These are phyloP conservation scores for Oxytropis ochrocephala DNA, from an alignment of 306 rosid species.

Conservation along the genomic window DNA sequence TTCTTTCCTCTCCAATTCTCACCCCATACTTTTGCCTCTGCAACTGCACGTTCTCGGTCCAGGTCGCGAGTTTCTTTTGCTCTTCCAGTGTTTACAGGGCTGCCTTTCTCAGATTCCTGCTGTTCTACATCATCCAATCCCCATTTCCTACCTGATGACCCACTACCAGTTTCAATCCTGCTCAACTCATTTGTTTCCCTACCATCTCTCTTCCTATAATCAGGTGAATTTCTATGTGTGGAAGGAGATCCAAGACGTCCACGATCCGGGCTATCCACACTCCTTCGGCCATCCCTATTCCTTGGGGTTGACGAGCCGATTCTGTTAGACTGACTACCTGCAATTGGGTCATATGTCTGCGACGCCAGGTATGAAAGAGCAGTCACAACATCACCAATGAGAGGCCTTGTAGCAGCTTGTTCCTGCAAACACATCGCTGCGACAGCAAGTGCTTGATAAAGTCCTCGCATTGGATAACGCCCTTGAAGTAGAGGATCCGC, in stretches of 20 bases:
- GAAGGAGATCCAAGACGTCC: constrained; percentile 71
- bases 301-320: constrained; percentile 77
- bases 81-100: constrained; percentile 80
- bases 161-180: constrained; percentile 56
- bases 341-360: constrained; percentile 72
- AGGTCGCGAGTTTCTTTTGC: constrained; percentile 78
- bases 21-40: constrained; percentile 94
- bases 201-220: constrained; percentile 59
- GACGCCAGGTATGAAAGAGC: constrained; percentile 80
- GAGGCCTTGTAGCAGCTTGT: constrained; percentile 70
- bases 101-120: constrained; percentile 64
- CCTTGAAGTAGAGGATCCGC: constrained; percentile 79
- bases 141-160: constrained; percentile 87
- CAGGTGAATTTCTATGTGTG: constrained; percentile 67
- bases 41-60: constrained; percentile 92
- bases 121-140: constrained; percentile 69
- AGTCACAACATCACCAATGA: constrained; percentile 71
- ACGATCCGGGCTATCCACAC: constrained; percentile 74
- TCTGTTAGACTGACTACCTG: constrained; percentile 49
- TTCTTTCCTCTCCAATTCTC: constrained; percentile 97
- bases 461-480: constrained; percentile 58
- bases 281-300: constrained; percentile 61
- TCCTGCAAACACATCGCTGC: constrained; percentile 90
- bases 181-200: constrained; percentile 54
- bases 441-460: constrained; percentile 72